Conservation (phyloP, 73 alveolate species). For the Paramecium tetraurelia region DNA sequence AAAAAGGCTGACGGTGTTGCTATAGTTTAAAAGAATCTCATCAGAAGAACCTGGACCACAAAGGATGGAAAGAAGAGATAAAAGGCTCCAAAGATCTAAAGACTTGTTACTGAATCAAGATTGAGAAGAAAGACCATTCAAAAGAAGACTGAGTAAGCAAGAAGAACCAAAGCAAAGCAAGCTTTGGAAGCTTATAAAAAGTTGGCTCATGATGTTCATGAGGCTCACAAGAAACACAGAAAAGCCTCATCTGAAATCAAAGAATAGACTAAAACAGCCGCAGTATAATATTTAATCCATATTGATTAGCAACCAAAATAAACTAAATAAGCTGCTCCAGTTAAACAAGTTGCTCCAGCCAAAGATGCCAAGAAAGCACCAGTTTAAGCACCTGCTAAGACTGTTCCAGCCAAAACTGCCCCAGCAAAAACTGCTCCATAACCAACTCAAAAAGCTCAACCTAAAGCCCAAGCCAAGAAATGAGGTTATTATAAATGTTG, state of each 20-base stretch:
- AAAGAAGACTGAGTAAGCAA: slow-evolving; percentile 39
- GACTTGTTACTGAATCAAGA: slow-evolving; percentile 85
- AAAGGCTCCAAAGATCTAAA: slow-evolving; percentile 75
- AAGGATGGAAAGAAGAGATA: slow-evolving; percentile 69
- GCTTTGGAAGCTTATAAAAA: neutral
- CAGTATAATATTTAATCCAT: neutral
- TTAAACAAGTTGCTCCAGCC: slow-evolving; percentile 1
- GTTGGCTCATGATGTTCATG: neutral
- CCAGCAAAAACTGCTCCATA: neutral
- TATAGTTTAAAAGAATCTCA: slow-evolving; percentile 69
- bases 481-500: neutral
- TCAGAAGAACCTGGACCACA: slow-evolving; percentile 73
- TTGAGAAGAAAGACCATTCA: slow-evolving; percentile 77
- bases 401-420: neutral
- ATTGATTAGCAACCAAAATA: neutral
- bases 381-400: neutral
- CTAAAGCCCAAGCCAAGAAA: neutral
- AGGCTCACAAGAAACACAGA: neutral
- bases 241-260: neutral
- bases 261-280: neutral
- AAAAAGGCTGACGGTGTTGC: slow-evolving; percentile 75
- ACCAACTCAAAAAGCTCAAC: neutral
- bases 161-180: neutral
- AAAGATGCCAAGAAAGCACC: neutral
- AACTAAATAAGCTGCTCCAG: neutral